Evolutionary conservation across 305 asterid genomes (phyloP), one percentile per base, ranked within the genome.

Genomic region (Solanum hybrid): DNA sequence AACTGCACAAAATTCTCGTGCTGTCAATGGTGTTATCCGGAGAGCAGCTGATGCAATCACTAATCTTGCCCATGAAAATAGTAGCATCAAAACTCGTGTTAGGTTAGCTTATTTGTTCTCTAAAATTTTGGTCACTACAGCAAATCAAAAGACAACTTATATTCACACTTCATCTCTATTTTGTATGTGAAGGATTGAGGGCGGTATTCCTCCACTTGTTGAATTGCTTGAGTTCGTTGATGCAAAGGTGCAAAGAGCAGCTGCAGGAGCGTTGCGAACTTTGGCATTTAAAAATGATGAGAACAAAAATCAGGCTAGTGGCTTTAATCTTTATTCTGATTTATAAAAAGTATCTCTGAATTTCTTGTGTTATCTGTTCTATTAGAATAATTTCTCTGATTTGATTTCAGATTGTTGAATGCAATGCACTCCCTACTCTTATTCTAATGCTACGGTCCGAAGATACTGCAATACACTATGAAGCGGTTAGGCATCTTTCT

Each of bases 11-110:
- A 95, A 91, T 88, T 94, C 98, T 87, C 96, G 99, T 90, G 98
- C 96, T 35, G 93, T 96, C 88, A 96, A 92, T 91, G 98, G 99
- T 87, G 97, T 94, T 87, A 93, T 96, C 79, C 93, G 99, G 92
- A 95, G 98, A 93, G 99, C 98, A 34, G 98, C 98, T 38, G 99
- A 98, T 94, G 98, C 99, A 88, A 94, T 98, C 90, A 98, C 99
- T 81, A 96, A 98, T 93, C 98, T 96, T 91, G 99, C 98, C 89
- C 99, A 98, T 56, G 99, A 97, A 91, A 97, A 97, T 91, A 95
- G 98, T 94, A 94, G 93, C 94, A 97, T 97, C 86, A 97, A 97
- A 94, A 93, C 96, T 86, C 95, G 94, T 89, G 99, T 97, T 91
- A 94, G 99, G 99, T 97, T 84, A 26, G 91, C 84, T 91, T 89